These are phyloP conservation scores for Ganoderma resinaceum DNA, from an alignment of 1,284 basidiomycete genomes.

Conservation along the genomic window DNA sequence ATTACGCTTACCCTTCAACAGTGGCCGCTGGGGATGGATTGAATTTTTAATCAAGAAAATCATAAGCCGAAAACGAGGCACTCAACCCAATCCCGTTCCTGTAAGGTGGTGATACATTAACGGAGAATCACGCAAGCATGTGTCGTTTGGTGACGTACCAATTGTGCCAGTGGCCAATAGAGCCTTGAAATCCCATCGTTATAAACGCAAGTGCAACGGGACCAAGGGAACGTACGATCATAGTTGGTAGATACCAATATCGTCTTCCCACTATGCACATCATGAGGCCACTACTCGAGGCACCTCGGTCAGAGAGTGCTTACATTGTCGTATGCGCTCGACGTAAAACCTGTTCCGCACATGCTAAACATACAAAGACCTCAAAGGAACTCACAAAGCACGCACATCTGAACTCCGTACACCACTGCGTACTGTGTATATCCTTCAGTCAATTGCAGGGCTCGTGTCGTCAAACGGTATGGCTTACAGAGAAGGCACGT, in stretches of 20 bases:
- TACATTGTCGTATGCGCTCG: constrained; percentile 25
- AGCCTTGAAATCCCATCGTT: constrained; percentile 6
- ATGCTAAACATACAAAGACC: not conserved
- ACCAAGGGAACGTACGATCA: constrained; percentile 10
- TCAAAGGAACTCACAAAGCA: not conserved
- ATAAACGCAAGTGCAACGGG: not conserved
- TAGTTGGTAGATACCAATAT: constrained; percentile 21
- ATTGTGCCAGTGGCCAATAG: constrained; percentile 16
- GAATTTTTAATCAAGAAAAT: not conserved
- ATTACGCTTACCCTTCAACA: constrained; percentile 18
- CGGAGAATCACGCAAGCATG: too few species aligned
- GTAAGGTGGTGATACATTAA: not conserved
- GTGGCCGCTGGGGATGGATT: constrained; percentile 10
- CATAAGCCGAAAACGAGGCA: not conserved
- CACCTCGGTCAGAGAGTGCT: not conserved
- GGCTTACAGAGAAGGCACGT: constrained; percentile 25
- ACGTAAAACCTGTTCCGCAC: constrained; percentile 19
- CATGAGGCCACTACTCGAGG: not conserved
- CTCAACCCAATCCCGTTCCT: constrained; percentile 15
- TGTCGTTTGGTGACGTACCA: constrained; percentile 10
- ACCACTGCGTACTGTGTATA: constrained; percentile 23
- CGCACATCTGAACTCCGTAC: constrained; percentile 26
- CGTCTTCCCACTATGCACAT: constrained; percentile 16
- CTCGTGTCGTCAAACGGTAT: not conserved
- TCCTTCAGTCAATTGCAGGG: not conserved